Percentiles rank a stretch among this genome's conserved stretches.
Conservation (phyloP, 495 filamentous ascomycete species). For the Chaetomium tenue region DNA sequence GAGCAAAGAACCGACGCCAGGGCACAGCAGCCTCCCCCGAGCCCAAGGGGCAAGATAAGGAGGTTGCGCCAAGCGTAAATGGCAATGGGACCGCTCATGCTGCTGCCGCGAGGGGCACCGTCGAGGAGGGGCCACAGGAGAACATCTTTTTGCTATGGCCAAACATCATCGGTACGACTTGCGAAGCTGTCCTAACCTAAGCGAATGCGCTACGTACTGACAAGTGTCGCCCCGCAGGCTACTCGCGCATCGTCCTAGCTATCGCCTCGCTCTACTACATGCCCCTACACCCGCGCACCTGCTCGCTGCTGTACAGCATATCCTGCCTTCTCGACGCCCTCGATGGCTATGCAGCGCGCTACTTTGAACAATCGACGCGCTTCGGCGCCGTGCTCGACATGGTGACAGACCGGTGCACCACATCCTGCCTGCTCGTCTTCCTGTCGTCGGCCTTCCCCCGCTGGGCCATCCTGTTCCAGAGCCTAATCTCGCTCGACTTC, state of each 20-base stretch:
- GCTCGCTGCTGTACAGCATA: conserved; percentile 83
- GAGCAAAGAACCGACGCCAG: conserved; percentile 29
- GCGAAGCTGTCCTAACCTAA: not conserved
- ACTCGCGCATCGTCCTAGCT: conserved; percentile 82
- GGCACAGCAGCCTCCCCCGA: conserved; percentile 19
- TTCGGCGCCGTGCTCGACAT: conserved; percentile 97
- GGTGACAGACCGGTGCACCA: conserved; percentile 90
- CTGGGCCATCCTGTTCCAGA: conserved; percentile 90
- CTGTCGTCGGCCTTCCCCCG: conserved; percentile 86
- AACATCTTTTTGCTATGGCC: conserved; percentile 96
- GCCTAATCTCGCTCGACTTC: conserved; percentile 84
- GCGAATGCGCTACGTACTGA: conserved; percentile 6
- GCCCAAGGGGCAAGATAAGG: conserved; percentile 15
- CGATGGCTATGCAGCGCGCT: conserved; percentile 85
- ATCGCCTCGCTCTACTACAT: conserved; percentile 96
- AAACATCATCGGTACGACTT: conserved; percentile 79
- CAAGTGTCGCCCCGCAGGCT: conserved; percentile 57
- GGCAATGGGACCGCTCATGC: conserved; percentile 25
- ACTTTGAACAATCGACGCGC: conserved; percentile 83
- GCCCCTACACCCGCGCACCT: conserved; percentile 93
- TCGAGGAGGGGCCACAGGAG: conserved; percentile 51
- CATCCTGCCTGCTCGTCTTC: conserved; percentile 89
- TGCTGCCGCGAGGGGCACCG: conserved; percentile 18
- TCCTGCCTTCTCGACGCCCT: conserved; percentile 93
- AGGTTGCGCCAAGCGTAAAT: conserved; percentile 31